Base-by-base conservation (phyloP, 306 rosid species). In the Chamaecrista fasciculata region DNA sequence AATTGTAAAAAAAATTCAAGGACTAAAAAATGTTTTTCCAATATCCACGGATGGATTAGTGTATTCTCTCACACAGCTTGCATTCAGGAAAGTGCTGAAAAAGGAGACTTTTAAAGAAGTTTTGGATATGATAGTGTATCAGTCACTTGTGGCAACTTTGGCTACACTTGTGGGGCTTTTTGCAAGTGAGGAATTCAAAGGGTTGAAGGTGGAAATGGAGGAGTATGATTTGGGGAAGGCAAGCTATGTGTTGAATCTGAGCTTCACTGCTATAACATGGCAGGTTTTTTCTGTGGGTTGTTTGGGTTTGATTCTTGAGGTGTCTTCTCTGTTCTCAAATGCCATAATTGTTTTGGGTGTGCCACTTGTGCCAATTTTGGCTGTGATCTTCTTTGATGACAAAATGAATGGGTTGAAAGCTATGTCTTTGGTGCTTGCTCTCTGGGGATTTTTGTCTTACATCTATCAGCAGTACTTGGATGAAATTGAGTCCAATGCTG, bases 311-410 rank as follows among this genome's bases (percentile, higher is more conserved):
- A 74, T 78, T 52, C 66, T 78, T 28, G 84, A 83, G 34, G 86
- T 76, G 7, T 81, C 91, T 31, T 81, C 91, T 7, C 75, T 81
- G n/a, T 86, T 86, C 69, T 78, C 86, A 29, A 83, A 83, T 70
- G 79, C 74, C 50, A 63, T 83, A 15, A 81, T 77, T 33, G 79
- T 73, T 37, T 29, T 86, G 73, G 81, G 69, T 33, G 34, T 78
- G 82, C 83, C 88, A 7, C n/a, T 86, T 12, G 75, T 81, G 31
- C 88, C 83, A 1, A 58, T 83, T 78, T 40, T 83, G 26, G 86
- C 86, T 1, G 66, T 80, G 8, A 20, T 83, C 33, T 48, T 86
- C 53, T 67, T 78, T 63, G 82, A 78, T 31, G 86, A 86, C 37
- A 70, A 61, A 23, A 72, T 86, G 72, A 51, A 81, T 50, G 88